A percentile compares a stretch with the other conserved stretches of the same genome.
These are phyloP conservation scores for Paramecium sonneborni DNA, from an alignment of 73 alveolate genomes.

Conservation along the genomic window DNA sequence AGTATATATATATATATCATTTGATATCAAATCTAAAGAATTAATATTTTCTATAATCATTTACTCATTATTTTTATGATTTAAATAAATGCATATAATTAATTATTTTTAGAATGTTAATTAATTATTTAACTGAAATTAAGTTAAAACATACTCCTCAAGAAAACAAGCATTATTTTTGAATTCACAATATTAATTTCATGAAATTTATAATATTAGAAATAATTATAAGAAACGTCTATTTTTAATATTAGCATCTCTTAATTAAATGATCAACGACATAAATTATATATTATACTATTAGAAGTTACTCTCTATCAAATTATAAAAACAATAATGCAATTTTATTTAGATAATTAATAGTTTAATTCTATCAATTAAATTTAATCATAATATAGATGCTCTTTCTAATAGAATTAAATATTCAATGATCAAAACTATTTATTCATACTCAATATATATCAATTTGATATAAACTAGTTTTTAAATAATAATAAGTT, in stretches of 20 bases:
- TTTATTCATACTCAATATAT: too few species aligned
- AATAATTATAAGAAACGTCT: background rate
- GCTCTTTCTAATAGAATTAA: too few species aligned
- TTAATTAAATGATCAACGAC: conserved; percentile 30
- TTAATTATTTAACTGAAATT: background rate
- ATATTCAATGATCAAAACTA: too few species aligned
- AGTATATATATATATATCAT: background rate
- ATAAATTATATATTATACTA: conserved; percentile 43
- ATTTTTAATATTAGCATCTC: background rate
- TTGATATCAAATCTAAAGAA: background rate
- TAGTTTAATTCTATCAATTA: too few species aligned
- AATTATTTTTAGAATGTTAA: background rate
- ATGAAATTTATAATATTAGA: background rate
- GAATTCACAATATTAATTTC: background rate
- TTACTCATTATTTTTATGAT: background rate
- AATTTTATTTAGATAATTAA: too few species aligned
- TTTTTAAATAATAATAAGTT: too few species aligned
- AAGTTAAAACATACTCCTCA: background rate
- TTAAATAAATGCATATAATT: background rate
- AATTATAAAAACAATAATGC: background rate
- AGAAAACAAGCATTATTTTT: background rate
- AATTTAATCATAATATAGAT: too few species aligned
- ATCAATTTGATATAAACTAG: too few species aligned
- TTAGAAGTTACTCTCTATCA: conserved; percentile 42
- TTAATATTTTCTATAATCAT: background rate